phyloP scores from a whole-genome alignment of 768 basidiomycete genomes.

The Tulasnella sp. region DNA sequence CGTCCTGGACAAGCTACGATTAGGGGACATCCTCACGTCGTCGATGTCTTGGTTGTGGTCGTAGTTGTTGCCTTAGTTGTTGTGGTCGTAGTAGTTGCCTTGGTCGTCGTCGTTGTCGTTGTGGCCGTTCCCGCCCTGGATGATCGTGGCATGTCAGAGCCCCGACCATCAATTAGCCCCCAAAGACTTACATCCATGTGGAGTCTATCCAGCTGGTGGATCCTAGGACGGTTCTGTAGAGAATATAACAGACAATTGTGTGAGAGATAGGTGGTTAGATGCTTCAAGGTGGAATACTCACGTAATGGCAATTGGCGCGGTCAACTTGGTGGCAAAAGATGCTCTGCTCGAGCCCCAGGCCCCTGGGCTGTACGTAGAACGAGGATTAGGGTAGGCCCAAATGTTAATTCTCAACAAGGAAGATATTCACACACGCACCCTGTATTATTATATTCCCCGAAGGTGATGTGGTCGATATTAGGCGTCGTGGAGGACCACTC shows the following conservation, averaged over 20 bases:
- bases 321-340: slow-evolving; percentile 24
- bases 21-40: too few species aligned
- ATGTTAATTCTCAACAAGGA: background rate
- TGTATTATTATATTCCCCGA: slow-evolving; percentile 14
- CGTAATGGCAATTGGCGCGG: background rate
- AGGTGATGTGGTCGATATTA: slow-evolving; percentile 11
- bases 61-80: too few species aligned
- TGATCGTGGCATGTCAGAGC: too few species aligned
- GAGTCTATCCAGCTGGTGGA: slow-evolving; percentile 15
- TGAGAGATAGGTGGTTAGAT: background rate
- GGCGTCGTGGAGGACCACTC: slow-evolving; percentile 11
- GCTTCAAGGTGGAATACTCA: background rate
- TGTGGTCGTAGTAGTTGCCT: too few species aligned
- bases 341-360: slow-evolving; percentile 19
- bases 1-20: too few species aligned
- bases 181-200: background rate
- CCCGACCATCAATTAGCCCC: too few species aligned
- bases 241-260: background rate
- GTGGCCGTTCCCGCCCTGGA: too few species aligned
- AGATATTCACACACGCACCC: background rate
- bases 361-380: background rate
- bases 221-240: background rate
- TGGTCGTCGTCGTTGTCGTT: too few species aligned
- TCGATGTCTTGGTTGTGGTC: too few species aligned
- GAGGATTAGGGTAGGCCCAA: background rate